These are phyloP conservation scores for Millerozyma acaciae DNA, from an alignment of 805 yeast species.

Conservation along the genomic window DNA sequence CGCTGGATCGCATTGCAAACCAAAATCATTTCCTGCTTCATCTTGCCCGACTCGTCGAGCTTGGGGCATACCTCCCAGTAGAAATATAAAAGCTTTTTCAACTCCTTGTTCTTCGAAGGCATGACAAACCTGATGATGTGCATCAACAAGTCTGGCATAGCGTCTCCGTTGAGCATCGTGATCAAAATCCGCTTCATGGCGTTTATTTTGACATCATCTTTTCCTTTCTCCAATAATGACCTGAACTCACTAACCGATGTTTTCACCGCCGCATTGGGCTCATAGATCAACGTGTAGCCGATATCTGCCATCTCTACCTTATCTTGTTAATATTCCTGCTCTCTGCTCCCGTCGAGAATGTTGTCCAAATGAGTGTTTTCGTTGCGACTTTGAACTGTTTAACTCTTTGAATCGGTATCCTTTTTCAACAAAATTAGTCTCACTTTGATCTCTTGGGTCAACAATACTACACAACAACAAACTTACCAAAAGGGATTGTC, in stretches of 20 bases:
- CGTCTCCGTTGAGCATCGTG: conserved; percentile 87
- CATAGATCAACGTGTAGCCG: conserved; percentile 78
- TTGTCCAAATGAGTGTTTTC: too few relatives aligned
- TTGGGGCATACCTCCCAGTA: conserved; percentile 99
- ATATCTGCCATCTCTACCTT: conserved; percentile 16
- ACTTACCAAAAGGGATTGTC: too few relatives aligned
- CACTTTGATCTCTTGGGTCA: too few relatives aligned
- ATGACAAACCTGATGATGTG: conserved; percentile 94
- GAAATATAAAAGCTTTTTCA: conserved; percentile 87
- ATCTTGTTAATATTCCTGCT: too few relatives aligned
- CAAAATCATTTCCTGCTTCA: conserved; percentile 97
- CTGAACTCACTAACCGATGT: conserved; percentile 70
- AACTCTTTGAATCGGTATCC: too few relatives aligned
- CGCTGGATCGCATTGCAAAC: conserved; percentile 97
- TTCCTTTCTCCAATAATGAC: conserved; percentile 77
- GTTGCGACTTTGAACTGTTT: too few relatives aligned
- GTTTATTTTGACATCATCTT: conserved; percentile 80
- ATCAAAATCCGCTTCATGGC: conserved; percentile 87
- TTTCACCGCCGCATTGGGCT: conserved; percentile 64
- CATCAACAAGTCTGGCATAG: conserved; percentile 91
- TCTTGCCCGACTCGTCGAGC: conserved; percentile 78
- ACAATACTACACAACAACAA: too few relatives aligned
- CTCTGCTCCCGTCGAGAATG: too few relatives aligned
- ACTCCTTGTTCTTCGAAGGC: conserved; percentile 89
- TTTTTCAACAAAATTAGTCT: too few relatives aligned